Percentiles rank a stretch among this genome's conserved stretches.
These are phyloP conservation scores for Coemansia sp. DNA, from an alignment of 192 early-diverging fungal genomes.

Conservation along the genomic window DNA sequence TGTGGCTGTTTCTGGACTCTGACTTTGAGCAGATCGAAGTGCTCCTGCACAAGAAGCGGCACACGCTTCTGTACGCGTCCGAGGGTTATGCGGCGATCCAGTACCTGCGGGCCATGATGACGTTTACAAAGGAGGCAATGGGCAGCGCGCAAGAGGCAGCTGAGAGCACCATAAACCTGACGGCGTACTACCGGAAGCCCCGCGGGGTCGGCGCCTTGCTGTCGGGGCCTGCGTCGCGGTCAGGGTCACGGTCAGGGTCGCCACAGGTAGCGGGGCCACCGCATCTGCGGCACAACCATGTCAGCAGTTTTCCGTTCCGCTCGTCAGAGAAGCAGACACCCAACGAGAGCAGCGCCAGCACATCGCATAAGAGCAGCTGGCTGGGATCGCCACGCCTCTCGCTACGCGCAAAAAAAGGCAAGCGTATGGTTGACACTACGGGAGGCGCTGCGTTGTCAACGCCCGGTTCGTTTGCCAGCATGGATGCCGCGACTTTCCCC, in stretches of 20 bases:
- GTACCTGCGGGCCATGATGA: slow-evolving; percentile 68
- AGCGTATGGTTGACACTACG: no score
- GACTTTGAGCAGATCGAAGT: slow-evolving; percentile 66
- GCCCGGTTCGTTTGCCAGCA: slow-evolving; percentile 10
- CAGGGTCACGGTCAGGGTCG: slow-evolving; percentile 53
- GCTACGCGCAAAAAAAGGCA: slow-evolving; percentile 24
- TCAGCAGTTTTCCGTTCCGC: slow-evolving; percentile 32
- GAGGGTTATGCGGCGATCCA: slow-evolving; percentile 70
- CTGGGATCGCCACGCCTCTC: slow-evolving; percentile 33
- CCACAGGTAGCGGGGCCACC: slow-evolving; percentile 47
- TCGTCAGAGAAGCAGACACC: slow-evolving; percentile 51
- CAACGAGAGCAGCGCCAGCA: slow-evolving; percentile 22
- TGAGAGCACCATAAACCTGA: slow-evolving; percentile 60
- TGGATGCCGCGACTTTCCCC: slow-evolving; percentile 1
- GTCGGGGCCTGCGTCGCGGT: slow-evolving; percentile 34
- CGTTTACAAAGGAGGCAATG: slow-evolving; percentile 74
- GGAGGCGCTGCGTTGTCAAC: neutral
- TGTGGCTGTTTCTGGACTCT: slow-evolving; percentile 79
- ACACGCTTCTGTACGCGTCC: slow-evolving; percentile 67
- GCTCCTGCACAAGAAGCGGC: slow-evolving; percentile 50
- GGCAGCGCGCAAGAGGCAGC: slow-evolving; percentile 60
- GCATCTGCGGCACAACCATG: slow-evolving; percentile 54
- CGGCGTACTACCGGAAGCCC: slow-evolving; percentile 61
- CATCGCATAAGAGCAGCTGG: slow-evolving; percentile 6
- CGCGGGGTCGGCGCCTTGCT: slow-evolving; percentile 36